Base-by-base conservation (phyloP, 208 protist species). In the Naegleria fowleri region DNA sequence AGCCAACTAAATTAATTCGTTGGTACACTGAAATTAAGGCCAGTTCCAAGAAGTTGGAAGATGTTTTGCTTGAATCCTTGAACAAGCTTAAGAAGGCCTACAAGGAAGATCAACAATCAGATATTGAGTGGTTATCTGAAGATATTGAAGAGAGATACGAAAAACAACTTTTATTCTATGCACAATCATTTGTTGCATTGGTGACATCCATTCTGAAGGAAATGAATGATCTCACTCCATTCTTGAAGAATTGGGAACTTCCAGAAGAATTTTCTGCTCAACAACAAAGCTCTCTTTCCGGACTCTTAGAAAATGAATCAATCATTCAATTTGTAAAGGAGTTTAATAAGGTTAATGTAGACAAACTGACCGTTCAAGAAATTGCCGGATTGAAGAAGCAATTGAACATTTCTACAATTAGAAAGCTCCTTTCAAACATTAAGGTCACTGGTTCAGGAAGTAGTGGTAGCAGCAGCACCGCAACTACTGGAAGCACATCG, bases 101-200 rank as follows among this genome's bases (percentile, higher is more conserved):
- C 36, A 79, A 36, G 16, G 67, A 79, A 36, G 67, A 79, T 1
- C 13, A 33, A 36, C 67, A 79, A 79, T 7, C 29, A 2, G 67
- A 79, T 79, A 79, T 79, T 79, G 67, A 79, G n/a, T 79, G 67
- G 67, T 33, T 79, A 25, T 25, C 67, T 79, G 67, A 79, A 79
- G 67, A 79, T 33, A 79, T 79, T 79, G 67, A 79, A 79, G 67
- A 79, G n/a, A 25, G 67, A 33, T 79, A 13, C 36, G 67, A 79
- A 79, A 79, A 79, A 33, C 67, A 79, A 79, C 29, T 79, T 13
- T 36, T 79, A 7, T 79, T 79, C 25, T 79, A 79, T 79, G 19
- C 67, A 15, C 67, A 79, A 79, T 79, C 67, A 79, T 79, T 79
- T 33, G 29, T 79, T 36, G 25, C 19, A 36, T 33, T 79, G n/a